Base-by-base conservation (phyloP, 164 flowering plant species). In the Sextonia rubra region DNA sequence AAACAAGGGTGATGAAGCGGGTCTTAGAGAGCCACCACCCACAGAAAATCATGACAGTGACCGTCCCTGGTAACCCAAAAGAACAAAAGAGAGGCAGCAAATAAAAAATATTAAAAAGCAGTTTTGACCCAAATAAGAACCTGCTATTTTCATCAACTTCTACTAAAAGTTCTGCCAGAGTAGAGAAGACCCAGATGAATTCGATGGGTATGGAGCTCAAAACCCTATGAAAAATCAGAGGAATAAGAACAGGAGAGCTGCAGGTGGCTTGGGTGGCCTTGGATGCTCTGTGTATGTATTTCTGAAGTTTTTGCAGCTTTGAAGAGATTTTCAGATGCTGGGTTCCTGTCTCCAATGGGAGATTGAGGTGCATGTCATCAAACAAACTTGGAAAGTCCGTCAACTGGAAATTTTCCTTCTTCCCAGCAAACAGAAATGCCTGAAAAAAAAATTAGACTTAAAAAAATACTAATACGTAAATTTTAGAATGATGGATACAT, bases 21-120 rank as follows among this genome's bases (percentile, higher is more conserved):
- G 83, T 76, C 71, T 78, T 75, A 60, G 79, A 76, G 77, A 78
- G 80, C 27, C 77, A 77, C 77, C 84, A 81, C 64, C 72, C 74
- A 66, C 62, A 66, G 76, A 81, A 78, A 85, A 70, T 86, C 82
- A 85, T 82, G 83, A 83, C 27, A 74, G 82, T 79, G 90, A 83
- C 84, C 72, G 79, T 85, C 82, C 78, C 72, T 83, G 85, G 87
- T 82, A 82, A 79, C 86, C 84, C 83, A 79, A 83, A 79, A n/a
- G 8, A 37, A 32, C 9, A 0, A 5, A 1, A 32, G 44, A 7
- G 44, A 37, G 44, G 8, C 9, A 37, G 44, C 6, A 3, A 37
- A 37, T 8, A 32, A 1, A 32, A 0, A 32, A 32, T 32, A n/a
- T 32, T 5, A 73, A 73, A 66, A 76, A 77, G 69, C 80, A 71